Evolutionary conservation across 2,329 filamentous ascomycete genomes (phyloP).

Genomic region (Neophaeococcomyces aloes): DNA sequence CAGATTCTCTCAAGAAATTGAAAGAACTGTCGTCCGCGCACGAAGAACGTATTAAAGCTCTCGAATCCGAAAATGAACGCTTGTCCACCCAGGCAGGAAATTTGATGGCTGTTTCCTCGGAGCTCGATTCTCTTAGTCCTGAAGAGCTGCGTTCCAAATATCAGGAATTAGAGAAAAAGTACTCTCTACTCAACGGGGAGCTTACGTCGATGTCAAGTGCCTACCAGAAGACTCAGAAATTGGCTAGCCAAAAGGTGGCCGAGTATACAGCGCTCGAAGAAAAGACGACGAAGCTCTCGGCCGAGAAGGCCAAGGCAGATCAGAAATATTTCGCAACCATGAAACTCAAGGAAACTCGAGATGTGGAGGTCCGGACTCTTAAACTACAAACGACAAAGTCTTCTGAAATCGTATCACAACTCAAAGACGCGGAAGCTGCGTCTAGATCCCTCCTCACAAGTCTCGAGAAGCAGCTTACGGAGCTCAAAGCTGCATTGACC

Average conservation of each 20-base stretch:
- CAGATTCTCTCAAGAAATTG: slow-evolving; percentile 57
- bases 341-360: slow-evolving; percentile 80
- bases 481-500: slow-evolving; percentile 69
- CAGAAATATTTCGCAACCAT: slow-evolving; percentile 96
- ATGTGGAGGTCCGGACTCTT: slow-evolving; percentile 67
- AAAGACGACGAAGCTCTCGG: slow-evolving; percentile 58
- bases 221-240: slow-evolving; percentile 75
- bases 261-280: slow-evolving; percentile 70
- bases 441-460: slow-evolving; percentile 67
- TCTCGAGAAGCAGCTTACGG: slow-evolving; percentile 80
- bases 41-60: slow-evolving; percentile 65
- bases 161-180: slow-evolving; percentile 65
- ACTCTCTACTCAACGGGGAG: slow-evolving; percentile 74
- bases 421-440: slow-evolving; percentile 80
- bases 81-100: slow-evolving; percentile 34
- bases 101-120: slow-evolving; percentile 14
- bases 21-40: slow-evolving; percentile 71
- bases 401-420: slow-evolving; percentile 81
- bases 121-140: slow-evolving; percentile 37
- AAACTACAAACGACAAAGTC: slow-evolving; percentile 79
- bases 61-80: slow-evolving; percentile 75
- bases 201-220: slow-evolving; percentile 80
- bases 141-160: slow-evolving; percentile 68
- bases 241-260: slow-evolving; percentile 77
- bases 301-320: slow-evolving; percentile 91